phyloP scores from a whole-genome alignment of 352 stramenopile genomes.

The Phytophthora chlamydospora region DNA sequence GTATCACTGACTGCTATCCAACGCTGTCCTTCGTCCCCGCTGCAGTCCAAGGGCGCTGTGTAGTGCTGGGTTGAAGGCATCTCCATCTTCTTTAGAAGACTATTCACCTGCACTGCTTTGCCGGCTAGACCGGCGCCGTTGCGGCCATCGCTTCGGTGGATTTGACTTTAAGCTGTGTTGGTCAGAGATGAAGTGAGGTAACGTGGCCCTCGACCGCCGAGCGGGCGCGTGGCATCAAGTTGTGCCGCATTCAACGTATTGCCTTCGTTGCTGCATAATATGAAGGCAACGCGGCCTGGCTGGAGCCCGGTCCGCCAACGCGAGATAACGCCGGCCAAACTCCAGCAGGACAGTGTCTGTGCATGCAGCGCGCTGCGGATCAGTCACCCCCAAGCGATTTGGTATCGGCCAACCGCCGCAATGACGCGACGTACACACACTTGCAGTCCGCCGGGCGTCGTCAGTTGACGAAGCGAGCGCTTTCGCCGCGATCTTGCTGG shows the following conservation, averaged over 20 bases:
- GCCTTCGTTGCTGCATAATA: not conserved
- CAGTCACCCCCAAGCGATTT: conserved; percentile 1
- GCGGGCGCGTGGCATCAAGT: conserved; percentile 4
- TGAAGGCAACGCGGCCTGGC: too few species aligned
- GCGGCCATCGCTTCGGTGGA: conserved; percentile 12
- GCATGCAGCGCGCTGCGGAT: conserved; percentile 9
- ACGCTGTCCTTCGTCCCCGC: not conserved
- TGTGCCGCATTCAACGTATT: conserved; percentile 19
- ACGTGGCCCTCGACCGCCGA: conserved; percentile 1
- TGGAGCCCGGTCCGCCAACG: not conserved
- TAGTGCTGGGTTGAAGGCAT: too few species aligned
- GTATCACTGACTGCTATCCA: conserved; percentile 18
- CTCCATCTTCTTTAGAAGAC: too few species aligned
- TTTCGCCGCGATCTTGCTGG: too few species aligned
- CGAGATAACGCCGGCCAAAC: too few species aligned
- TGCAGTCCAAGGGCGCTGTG: not conserved
- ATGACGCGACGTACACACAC: conserved; percentile 27
- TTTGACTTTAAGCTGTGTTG: not conserved
- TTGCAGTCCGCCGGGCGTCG: conserved; percentile 9
- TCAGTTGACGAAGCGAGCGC: conserved; percentile 11
- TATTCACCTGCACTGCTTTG: too few species aligned
- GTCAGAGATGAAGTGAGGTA: too few species aligned
- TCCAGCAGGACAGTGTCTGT: too few species aligned
- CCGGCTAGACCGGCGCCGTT: not conserved
- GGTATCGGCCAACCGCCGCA: conserved; percentile 21